Evolutionary conservation across 306 rosid genomes (phyloP).

Genomic region (Rosa persica): DNA sequence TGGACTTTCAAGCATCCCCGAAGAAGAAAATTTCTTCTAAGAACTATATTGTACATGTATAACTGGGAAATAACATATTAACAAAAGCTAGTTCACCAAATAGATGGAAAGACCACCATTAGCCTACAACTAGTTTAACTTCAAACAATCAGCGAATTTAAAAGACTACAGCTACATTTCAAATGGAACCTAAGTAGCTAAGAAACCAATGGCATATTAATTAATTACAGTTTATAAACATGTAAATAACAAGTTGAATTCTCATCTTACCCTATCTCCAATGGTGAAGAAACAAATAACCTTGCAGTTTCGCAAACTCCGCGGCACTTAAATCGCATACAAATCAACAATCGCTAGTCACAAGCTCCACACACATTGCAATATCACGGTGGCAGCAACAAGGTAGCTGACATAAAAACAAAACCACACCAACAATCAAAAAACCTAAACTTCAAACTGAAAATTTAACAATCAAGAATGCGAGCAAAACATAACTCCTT

Average conservation of each 20-base stretch:
- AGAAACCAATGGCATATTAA: not conserved
- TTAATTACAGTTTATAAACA: not conserved
- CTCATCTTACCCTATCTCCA: constrained; percentile 40
- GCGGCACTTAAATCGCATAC: constrained; percentile 37
- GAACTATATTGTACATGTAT: not conserved
- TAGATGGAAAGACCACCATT: constrained; percentile 5
- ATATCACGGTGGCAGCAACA: constrained; percentile 44
- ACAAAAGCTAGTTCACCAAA: not conserved
- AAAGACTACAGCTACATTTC: not conserved
- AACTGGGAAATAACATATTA: not conserved
- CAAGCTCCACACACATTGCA: constrained; percentile 50
- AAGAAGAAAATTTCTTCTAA: not conserved
- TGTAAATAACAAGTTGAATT: not conserved
- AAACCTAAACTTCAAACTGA: not conserved
- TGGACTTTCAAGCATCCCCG: not conserved
- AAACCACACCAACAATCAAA: not conserved
- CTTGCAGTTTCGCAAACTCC: constrained; percentile 35
- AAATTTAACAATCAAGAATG: not conserved
- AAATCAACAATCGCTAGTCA: constrained; percentile 41
- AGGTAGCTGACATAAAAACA: constrained; percentile 33
- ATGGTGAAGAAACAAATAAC: constrained; percentile 34
- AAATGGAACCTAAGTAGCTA: not conserved
- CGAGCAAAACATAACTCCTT: no score
- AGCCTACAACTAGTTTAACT: not conserved
- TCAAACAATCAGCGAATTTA: no score